Conservation (phyloP, 2,329 filamentous ascomycete genomes). For the Pseudogymnoascus verrucosus region DNA sequence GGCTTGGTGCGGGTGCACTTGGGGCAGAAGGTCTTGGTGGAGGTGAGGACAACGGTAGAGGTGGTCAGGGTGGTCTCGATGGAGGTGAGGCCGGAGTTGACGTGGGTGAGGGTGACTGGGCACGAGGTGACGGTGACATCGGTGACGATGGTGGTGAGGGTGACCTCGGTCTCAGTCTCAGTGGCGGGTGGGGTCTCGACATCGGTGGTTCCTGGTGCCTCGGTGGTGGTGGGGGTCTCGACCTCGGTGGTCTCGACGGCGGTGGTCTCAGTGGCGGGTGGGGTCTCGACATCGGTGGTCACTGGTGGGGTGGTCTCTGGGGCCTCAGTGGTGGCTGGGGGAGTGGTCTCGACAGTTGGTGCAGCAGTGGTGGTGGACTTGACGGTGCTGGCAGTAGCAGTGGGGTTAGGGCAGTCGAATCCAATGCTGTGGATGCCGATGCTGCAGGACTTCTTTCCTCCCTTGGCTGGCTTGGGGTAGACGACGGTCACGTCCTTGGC, state of each 20-base stretch:
- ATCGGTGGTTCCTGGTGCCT: background rate
- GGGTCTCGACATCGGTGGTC: background rate
- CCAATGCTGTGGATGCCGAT: constrained; percentile 66
- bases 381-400: constrained; percentile 15
- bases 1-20: constrained; percentile 17
- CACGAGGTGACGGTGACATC: constrained; percentile 24
- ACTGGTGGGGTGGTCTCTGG: constrained; percentile 12
- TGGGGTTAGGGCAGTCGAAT: constrained; percentile 55
- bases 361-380: constrained; percentile 14
- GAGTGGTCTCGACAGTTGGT: constrained; percentile 17
- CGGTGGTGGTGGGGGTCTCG: background rate
- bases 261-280: background rate
- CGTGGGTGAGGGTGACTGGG: constrained; percentile 20
- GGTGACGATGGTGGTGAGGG: constrained; percentile 13
- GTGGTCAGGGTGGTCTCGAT: constrained; percentile 20
- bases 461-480: constrained; percentile 46
- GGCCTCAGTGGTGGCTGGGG: constrained; percentile 7
- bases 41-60: constrained; percentile 29
- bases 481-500: constrained; percentile 72
- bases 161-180: background rate
- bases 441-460: constrained; percentile 51
- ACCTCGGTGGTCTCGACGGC: constrained; percentile 12
- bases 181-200: background rate
- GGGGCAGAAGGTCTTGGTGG: constrained; percentile 26
- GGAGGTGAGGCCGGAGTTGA: constrained; percentile 19